Conservation (phyloP, 2,329 filamentous ascomycete genomes). For the Exophiala xenobiotica region DNA sequence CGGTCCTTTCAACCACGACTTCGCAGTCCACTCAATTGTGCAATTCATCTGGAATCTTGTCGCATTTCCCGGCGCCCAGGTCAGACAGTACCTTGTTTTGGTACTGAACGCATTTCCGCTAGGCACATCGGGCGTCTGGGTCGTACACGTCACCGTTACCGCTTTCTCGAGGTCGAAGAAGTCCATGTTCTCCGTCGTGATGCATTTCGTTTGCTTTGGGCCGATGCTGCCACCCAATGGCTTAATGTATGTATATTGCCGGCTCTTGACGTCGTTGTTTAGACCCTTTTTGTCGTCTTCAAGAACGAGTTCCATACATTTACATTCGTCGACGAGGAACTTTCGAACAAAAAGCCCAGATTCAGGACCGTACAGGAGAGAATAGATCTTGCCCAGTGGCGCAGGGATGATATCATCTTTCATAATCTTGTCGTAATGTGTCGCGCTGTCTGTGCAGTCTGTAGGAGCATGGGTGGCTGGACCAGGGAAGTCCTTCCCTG, state of each 20-base stretch:
- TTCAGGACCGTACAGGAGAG: conserved; percentile 76
- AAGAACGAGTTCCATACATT: conserved; percentile 81
- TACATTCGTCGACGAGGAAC: conserved; percentile 75
- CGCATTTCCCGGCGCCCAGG: conserved; percentile 83
- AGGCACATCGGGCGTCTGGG: conserved; percentile 90
- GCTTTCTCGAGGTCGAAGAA: conserved; percentile 82
- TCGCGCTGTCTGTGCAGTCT: conserved; percentile 74
- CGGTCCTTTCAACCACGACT: conserved; percentile 95
- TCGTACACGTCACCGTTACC: conserved; percentile 76
- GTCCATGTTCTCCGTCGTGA: conserved; percentile 82
- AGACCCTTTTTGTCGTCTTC: conserved; percentile 78
- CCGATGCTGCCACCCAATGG: conserved; percentile 81
- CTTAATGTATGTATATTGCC: conserved; percentile 86
- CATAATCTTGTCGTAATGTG: conserved; percentile 80
- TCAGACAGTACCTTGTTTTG: conserved; percentile 92
- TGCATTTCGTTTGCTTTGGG: conserved; percentile 91
- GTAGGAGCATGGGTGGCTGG: conserved; percentile 79
- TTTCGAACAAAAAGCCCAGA: conserved; percentile 81
- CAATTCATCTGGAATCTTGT: conserved; percentile 87
- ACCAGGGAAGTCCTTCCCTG: conserved; percentile 71
- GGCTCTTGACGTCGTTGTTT: conserved; percentile 69
- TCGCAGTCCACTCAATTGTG: conserved; percentile 91
- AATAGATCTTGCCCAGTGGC: conserved; percentile 88
- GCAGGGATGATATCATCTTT: conserved; percentile 85
- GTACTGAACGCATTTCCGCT: conserved; percentile 87